Percentiles rank a stretch among this genome's conserved stretches.
Evolutionary conservation across 139 green algal genomes (phyloP).

Genomic region (Chlamydomonas sphaeroides): DNA sequence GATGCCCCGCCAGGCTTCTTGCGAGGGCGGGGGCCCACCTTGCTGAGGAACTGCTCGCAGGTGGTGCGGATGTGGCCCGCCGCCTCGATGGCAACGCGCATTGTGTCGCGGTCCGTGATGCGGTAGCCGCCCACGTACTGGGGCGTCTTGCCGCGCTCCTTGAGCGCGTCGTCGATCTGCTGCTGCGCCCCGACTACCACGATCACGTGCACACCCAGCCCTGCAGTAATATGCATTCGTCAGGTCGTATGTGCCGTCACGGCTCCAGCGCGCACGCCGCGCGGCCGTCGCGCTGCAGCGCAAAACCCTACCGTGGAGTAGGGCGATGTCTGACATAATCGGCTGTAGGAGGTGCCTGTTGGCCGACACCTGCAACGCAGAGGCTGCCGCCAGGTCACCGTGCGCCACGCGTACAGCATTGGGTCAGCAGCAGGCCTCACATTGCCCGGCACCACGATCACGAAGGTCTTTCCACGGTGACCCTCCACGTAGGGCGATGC

Average conservation of each 20-base stretch:
- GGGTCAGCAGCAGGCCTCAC: conserved; percentile 51
- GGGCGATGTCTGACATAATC: conserved; percentile 85
- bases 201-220: conserved; percentile 88
- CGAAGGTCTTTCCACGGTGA: conserved; percentile 88
- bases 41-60: conserved; percentile 87
- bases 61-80: conserved; percentile 68
- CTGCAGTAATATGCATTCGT: conserved; percentile 42
- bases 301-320: conserved; percentile 82
- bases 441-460: conserved; percentile 91
- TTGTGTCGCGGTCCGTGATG: conserved; percentile 75
- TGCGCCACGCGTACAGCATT: too few relatives aligned
- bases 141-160: conserved; percentile 48
- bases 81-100: conserved; percentile 78
- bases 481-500: conserved; percentile 92
- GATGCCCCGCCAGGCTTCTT: too few relatives aligned
- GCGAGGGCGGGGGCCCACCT: too few relatives aligned
- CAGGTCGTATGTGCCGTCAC: too few relatives aligned
- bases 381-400: too few relatives aligned
- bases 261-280: too few relatives aligned
- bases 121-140: conserved; percentile 81
- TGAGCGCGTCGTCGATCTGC: conserved; percentile 75
- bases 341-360: conserved; percentile 59
- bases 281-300: neutral
- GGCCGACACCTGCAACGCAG: conserved; percentile 53
- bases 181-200: conserved; percentile 83